phyloP scores from a whole-genome alignment of 495 filamentous ascomycete genomes.

The Tuber aestivum region DNA sequence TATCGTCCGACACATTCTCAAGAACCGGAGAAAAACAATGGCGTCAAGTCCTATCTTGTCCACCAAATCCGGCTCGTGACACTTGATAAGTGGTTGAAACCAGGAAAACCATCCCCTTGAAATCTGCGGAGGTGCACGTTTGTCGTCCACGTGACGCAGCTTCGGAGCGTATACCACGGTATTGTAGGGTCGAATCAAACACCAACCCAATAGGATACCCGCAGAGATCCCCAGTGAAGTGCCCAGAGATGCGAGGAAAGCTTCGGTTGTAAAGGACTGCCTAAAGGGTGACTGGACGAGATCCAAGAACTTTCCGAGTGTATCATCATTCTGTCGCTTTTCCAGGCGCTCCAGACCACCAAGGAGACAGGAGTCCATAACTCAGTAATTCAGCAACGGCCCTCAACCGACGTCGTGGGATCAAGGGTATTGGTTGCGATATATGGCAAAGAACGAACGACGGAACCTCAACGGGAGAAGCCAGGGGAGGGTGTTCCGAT shows the following conservation, averaged over 20 bases:
- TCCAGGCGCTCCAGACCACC: constrained; percentile 15
- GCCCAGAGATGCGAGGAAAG: constrained; percentile 72
- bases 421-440: not conserved
- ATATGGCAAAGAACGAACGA: constrained; percentile 13
- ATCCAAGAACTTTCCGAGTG: constrained; percentile 28
- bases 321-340: constrained; percentile 15
- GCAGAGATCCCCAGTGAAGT: constrained; percentile 71
- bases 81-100: constrained; percentile 68
- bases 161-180: constrained; percentile 89
- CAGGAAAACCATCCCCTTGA: constrained; percentile 82
- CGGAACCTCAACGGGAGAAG: constrained; percentile 4
- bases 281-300: constrained; percentile 37
- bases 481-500: not conserved
- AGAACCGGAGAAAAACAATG: constrained; percentile 79
- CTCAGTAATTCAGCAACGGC: not conserved
- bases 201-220: constrained; percentile 72
- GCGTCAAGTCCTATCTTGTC: constrained; percentile 83
- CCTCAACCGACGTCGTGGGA: not conserved
- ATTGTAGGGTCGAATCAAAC: constrained; percentile 82
- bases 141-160: constrained; percentile 83
- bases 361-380: constrained; percentile 25
- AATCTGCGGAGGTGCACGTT: constrained; percentile 85
- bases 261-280: constrained; percentile 54
- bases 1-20: constrained; percentile 85
- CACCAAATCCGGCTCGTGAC: constrained; percentile 68